These are phyloP conservation scores for Neurospora sp. DNA, from an alignment of 495 filamentous ascomycete species.

Conservation along the genomic window DNA sequence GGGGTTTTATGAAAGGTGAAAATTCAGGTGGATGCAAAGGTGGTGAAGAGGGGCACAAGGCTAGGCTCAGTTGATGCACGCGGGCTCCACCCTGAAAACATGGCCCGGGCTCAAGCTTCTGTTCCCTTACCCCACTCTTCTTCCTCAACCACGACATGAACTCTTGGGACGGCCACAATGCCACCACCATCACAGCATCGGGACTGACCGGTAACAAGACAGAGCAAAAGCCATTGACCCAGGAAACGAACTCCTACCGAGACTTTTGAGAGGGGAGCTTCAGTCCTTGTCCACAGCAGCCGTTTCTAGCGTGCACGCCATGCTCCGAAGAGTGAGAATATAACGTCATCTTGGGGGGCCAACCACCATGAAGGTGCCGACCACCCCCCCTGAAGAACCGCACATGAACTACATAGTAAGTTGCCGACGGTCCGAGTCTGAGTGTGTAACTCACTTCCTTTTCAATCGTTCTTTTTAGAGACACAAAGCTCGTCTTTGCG, in stretches of 20 bases:
- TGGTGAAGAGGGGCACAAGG: not conserved
- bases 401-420: not conserved
- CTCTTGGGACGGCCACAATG: not conserved
- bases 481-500: not conserved
- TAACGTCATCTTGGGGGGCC: not conserved
- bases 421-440: not conserved
- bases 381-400: not conserved
- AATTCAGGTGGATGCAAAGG: not conserved
- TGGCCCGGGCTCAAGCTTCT: not conserved
- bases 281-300: not conserved
- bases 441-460: not conserved
- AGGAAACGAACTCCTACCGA: not conserved
- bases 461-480: not conserved
- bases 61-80: not conserved
- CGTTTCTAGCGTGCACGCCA: not conserved
- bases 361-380: not conserved
- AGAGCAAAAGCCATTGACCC: not conserved
- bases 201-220: not conserved
- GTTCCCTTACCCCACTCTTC: not conserved
- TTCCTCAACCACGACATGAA: not conserved
- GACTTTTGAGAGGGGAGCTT: not conserved
- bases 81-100: not conserved
- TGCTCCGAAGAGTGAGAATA: not conserved
- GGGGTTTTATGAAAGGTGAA: slow-evolving; percentile 6
- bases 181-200: not conserved